Base-by-base conservation (phyloP, 441 rosid genomes). In the Jatropha podagrica region DNA sequence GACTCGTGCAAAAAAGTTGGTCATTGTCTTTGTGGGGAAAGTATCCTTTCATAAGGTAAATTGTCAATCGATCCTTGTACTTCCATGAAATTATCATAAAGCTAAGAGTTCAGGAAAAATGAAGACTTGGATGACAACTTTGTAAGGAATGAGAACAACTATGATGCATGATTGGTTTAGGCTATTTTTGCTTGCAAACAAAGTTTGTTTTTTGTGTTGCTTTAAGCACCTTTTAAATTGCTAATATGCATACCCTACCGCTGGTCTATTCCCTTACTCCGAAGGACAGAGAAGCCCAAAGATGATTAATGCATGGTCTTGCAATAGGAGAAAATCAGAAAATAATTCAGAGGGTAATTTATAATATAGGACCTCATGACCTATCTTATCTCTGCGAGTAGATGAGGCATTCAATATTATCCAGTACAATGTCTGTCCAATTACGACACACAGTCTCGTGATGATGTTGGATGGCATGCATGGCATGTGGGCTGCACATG, bases 351-450 rank as follows among this genome's bases (percentile, higher is more conserved):
- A 18, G 17, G 9, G 17, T 52, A 4, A 37, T 40, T 23, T 40
- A 10, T 40, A 3, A 0, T 58, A 7, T 8, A 56, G 20, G 20
- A 54, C 20, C 67, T 13, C 14, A 2, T 48, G 14, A 48, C 52
- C 2, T 9, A 27, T 63, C 46, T 15, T 63, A 44, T 38, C 67
- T 14, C 0, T 10, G 60, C 46, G 49, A 67, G 76, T 63, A 54
- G 83, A 41, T 58, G 74, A 62, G 70, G 76, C 85, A 80, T 80
- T 83, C 63, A 83, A 78, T 78, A 0, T 51, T 0, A 40, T 20
- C 51, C 17, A 63, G 78, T 52, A 59, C 69, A 18, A 40, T 61
- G 78, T 75, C 75, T 51, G 38, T 37, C 26, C 15, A 63, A 60
- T 26, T 14, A 78, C 69, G 69, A 44, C 17, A 62, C 65, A 51